These are phyloP conservation scores for Aspergillus candidus DNA, from an alignment of 2,329 filamentous ascomycete species.

Conservation along the genomic window DNA sequence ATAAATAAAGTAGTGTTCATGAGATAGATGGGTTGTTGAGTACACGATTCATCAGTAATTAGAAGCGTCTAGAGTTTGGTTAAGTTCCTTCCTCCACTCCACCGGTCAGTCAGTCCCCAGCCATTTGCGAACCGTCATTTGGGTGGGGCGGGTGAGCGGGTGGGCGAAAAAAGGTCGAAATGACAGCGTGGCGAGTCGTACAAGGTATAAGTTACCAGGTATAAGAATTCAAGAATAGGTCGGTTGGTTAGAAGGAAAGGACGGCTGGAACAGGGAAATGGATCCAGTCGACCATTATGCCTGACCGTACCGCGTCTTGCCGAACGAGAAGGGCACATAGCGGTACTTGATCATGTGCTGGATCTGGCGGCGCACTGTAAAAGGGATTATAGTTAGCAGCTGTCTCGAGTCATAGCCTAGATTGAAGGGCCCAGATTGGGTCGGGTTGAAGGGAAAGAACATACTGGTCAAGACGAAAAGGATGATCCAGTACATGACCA, in stretches of 20 bases:
- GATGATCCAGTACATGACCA: conserved; percentile 98
- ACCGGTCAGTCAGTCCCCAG: not conserved
- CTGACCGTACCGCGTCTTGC: conserved; percentile 70
- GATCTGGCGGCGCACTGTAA: conserved; percentile 90
- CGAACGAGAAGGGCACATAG: conserved; percentile 89
- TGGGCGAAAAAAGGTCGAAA: too few relatives aligned
- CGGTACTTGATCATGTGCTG: conserved; percentile 99
- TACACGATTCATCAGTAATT: conserved; percentile 9
- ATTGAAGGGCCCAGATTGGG: too few relatives aligned
- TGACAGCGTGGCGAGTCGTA: too few relatives aligned
- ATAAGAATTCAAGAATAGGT: not conserved
- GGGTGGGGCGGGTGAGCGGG: not conserved
- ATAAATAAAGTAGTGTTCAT: conserved; percentile 1
- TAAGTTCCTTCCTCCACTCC: not conserved
- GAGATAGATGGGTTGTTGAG: not conserved
- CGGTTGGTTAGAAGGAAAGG: not conserved
- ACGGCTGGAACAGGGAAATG: not conserved
- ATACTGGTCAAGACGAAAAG: conserved; percentile 90
- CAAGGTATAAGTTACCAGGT: not conserved
- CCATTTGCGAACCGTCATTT: not conserved
- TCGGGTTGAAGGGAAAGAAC: conserved; percentile 33
- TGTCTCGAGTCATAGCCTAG: not conserved
- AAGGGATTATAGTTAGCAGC: conserved; percentile 8
- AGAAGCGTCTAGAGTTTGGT: not conserved
- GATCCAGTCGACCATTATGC: conserved; percentile 19